These are phyloP conservation scores for Acanthamoeba sp. DNA, from an alignment of 208 protist genomes.

Conservation along the genomic window DNA sequence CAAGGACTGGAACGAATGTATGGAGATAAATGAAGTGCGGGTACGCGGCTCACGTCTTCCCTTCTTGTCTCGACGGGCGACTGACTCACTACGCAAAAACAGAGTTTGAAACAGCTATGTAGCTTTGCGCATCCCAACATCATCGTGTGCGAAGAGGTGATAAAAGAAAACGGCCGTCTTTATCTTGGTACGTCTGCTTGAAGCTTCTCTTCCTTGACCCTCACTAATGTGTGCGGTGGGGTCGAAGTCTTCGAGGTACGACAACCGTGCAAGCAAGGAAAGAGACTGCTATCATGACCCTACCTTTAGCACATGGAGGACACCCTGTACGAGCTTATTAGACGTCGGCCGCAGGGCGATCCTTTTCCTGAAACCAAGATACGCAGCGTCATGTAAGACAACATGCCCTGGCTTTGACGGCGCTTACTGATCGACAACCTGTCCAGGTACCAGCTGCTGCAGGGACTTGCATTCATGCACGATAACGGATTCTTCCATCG, in stretches of 20 bases:
- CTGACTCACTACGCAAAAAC: not conserved
- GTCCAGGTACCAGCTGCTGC: conserved; percentile 12
- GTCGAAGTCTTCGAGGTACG: conserved; percentile 47
- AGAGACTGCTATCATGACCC: too few relatives aligned
- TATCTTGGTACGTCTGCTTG: not conserved
- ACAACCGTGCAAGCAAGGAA: too few relatives aligned
- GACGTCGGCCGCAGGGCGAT: not conserved
- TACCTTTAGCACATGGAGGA: conserved; percentile 52
- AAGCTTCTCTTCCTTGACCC: not conserved
- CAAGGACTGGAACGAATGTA: not conserved
- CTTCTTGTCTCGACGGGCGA: not conserved
- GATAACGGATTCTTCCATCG: conserved; percentile 5
- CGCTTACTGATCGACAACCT: too few relatives aligned
- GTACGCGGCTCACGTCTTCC: not conserved
- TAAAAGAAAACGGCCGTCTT: conserved; percentile 31
- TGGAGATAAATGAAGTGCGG: not conserved
- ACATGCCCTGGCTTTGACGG: too few relatives aligned
- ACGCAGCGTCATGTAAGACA: not conserved
- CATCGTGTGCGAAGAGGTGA: not conserved
- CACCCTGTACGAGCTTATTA: not conserved
- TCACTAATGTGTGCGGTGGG: too few relatives aligned
- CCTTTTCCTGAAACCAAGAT: not conserved
- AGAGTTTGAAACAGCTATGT: conserved; percentile 29
- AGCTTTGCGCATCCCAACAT: not conserved
- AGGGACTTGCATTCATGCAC: conserved; percentile 30